phyloP scores from a whole-genome alignment of 2,329 filamentous ascomycete species.

The Dothidotthia symphoricarpi region DNA sequence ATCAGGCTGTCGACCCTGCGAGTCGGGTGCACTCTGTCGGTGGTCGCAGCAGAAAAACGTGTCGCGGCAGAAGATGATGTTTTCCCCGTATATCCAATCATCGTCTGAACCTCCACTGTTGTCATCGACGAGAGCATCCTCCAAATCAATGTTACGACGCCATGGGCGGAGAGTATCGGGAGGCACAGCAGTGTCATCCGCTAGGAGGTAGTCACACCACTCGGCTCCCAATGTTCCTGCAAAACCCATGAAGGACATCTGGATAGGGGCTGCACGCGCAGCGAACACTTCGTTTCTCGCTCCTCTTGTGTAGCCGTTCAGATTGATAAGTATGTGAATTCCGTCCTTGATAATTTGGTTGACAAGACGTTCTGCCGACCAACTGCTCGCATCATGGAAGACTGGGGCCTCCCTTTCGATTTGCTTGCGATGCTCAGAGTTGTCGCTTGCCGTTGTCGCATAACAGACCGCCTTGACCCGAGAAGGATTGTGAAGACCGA shows the following conservation, averaged over 20 bases:
- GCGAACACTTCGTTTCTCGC: slow-evolving; percentile 98
- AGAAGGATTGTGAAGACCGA: slow-evolving; percentile 76
- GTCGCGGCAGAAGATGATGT: slow-evolving; percentile 89
- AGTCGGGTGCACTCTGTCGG: slow-evolving; percentile 79
- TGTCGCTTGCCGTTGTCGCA: slow-evolving; percentile 88
- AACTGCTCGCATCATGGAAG: slow-evolving; percentile 83
- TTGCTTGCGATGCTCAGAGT: slow-evolving; percentile 82
- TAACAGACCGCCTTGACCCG: slow-evolving; percentile 89
- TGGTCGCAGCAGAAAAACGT: slow-evolving; percentile 99
- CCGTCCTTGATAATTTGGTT: slow-evolving; percentile 82
- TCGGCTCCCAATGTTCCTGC: slow-evolving; percentile 93
- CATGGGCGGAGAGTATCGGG: slow-evolving; percentile 75
- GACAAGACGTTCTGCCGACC: slow-evolving; percentile 81
- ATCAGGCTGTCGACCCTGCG: slow-evolving; percentile 60
- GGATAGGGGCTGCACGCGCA: slow-evolving; percentile 87
- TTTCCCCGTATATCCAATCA: slow-evolving; percentile 94
- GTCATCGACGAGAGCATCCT: slow-evolving; percentile 62
- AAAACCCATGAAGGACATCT: slow-evolving; percentile 99
- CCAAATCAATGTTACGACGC: slow-evolving; percentile 70
- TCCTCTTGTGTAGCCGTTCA: slow-evolving; percentile 97
- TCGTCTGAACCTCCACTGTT: slow-evolving; percentile 68
- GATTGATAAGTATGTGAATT: slow-evolving; percentile 91
- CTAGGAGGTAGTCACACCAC: slow-evolving; percentile 97
- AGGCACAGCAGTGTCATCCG: slow-evolving; percentile 84
- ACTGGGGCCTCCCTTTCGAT: slow-evolving; percentile 91